Conservation (phyloP, 331 rosid genomes). For the Malus hybrid region DNA sequence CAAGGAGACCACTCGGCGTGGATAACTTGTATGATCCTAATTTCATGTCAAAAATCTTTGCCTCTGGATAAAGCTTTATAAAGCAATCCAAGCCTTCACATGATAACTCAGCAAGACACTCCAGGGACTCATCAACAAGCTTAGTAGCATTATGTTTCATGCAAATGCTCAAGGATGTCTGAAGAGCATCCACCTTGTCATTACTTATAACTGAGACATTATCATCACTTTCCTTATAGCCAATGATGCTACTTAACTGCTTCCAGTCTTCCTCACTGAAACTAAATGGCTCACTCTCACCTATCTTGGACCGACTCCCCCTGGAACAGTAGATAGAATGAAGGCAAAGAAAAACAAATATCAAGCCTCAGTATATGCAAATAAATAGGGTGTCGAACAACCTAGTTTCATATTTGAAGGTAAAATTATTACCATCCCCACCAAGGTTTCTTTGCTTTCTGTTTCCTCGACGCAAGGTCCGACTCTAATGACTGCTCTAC, state of each 20-base stretch:
- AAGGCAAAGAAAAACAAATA: constrained; percentile 11
- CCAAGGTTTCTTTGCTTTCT: constrained; percentile 64
- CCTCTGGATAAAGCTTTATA: constrained; percentile 77
- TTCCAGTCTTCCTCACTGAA: constrained; percentile 90
- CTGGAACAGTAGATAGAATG: constrained; percentile 34
- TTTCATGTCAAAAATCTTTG: constrained; percentile 73
- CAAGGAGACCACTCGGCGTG: constrained; percentile 88
- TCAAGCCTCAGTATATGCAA: not conserved
- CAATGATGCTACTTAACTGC: constrained; percentile 77
- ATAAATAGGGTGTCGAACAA: not conserved
- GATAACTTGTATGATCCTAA: constrained; percentile 81
- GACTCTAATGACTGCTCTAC: constrained; percentile 62
- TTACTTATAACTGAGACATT: constrained; percentile 29
- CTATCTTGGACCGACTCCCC: constrained; percentile 54
- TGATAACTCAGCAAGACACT: constrained; percentile 76
- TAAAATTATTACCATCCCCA: constrained; percentile 73
- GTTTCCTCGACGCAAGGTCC: constrained; percentile 41
- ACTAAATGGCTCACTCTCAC: constrained; percentile 57
- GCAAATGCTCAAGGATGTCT: constrained; percentile 66
- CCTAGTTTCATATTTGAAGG: constrained; percentile 2
- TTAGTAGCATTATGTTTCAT: constrained; percentile 91
- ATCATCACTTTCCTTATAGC: constrained; percentile 81
- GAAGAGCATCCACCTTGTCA: constrained; percentile 60
- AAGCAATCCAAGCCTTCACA: constrained; percentile 81
- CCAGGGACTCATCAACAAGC: constrained; percentile 71